A percentile compares a stretch with the other conserved stretches of the same genome.
These are phyloP conservation scores for Paulownia fortunei DNA, from an alignment of 257 asterid genomes.

Conservation along the genomic window DNA sequence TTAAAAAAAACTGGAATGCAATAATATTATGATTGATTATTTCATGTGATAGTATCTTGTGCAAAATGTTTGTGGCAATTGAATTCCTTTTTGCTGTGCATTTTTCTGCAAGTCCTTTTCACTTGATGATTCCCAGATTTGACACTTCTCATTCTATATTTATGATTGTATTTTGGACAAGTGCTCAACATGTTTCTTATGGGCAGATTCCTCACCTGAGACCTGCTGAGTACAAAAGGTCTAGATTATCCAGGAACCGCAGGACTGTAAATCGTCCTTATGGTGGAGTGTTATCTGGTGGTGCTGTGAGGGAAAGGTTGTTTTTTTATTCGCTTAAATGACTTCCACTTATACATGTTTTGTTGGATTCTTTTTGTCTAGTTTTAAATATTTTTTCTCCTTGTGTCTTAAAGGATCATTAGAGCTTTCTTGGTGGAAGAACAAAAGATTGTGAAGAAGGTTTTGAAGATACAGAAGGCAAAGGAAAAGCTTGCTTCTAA, in stretches of 20 bases:
- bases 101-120: neutral
- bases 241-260: constrained; percentile 62
- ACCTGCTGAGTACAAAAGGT: constrained; percentile 73
- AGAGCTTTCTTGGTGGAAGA: constrained; percentile 73
- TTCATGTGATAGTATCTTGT: too few species aligned
- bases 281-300: constrained; percentile 74
- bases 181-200: neutral
- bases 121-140: neutral
- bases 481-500: constrained; percentile 63
- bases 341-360: neutral
- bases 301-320: constrained; percentile 75
- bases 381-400: neutral
- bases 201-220: constrained; percentile 73
- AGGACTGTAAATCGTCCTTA: constrained; percentile 72
- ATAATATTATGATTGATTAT: too few species aligned
- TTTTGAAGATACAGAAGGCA: constrained; percentile 70
- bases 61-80: too few species aligned
- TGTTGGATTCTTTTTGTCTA: neutral
- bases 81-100: too few species aligned
- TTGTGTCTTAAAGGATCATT: constrained; percentile 46
- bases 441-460: constrained; percentile 76
- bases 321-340: neutral
- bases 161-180: neutral
- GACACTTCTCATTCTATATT: neutral
- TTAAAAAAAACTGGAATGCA: too few species aligned